phyloP scores from a whole-genome alignment of 805 yeast genomes.

The Monosporozyma unispora region DNA sequence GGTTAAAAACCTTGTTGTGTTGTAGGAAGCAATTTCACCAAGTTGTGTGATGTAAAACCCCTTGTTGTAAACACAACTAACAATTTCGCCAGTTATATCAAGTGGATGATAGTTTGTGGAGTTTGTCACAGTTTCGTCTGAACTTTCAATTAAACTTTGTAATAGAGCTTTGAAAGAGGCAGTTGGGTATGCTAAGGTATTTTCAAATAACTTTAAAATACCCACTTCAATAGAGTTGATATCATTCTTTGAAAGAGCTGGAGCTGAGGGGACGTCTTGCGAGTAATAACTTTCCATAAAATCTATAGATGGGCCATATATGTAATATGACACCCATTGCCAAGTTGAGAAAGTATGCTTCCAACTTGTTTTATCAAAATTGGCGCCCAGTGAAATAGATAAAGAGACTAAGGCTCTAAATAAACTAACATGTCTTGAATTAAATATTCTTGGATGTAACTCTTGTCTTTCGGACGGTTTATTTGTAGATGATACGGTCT shows the following conservation, averaged over 20 bases:
- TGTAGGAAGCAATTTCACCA: slow-evolving; percentile 42
- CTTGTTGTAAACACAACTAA: slow-evolving; percentile 44
- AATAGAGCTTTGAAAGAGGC: slow-evolving; percentile 43
- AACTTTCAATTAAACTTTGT: slow-evolving; percentile 29
- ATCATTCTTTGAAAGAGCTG: slow-evolving; percentile 39
- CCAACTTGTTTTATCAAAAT: slow-evolving; percentile 58
- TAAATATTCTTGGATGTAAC: slow-evolving; percentile 38
- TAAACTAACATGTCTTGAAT: slow-evolving; percentile 63
- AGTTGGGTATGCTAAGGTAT: slow-evolving; percentile 46
- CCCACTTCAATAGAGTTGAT: slow-evolving; percentile 45
- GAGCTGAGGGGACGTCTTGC: slow-evolving; percentile 36
- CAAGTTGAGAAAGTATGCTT: slow-evolving; percentile 47
- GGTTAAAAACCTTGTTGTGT: slow-evolving; percentile 41
- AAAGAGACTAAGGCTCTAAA: slow-evolving; percentile 70
- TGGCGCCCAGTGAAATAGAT: slow-evolving; percentile 74
- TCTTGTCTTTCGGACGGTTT: slow-evolving; percentile 7
- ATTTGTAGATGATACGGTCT: not conserved
- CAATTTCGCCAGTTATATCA: slow-evolving; percentile 14
- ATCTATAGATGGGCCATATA: slow-evolving; percentile 50
- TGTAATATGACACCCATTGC: slow-evolving; percentile 69
- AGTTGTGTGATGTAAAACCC: slow-evolving; percentile 47
- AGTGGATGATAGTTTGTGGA: slow-evolving; percentile 18
- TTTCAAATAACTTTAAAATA: slow-evolving; percentile 51
- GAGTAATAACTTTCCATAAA: slow-evolving; percentile 27
- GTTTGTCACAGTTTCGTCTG: slow-evolving; percentile 15